These are phyloP conservation scores for Penicillium brevicompactum DNA, from an alignment of 2,329 filamentous ascomycete species.

Conservation along the genomic window DNA sequence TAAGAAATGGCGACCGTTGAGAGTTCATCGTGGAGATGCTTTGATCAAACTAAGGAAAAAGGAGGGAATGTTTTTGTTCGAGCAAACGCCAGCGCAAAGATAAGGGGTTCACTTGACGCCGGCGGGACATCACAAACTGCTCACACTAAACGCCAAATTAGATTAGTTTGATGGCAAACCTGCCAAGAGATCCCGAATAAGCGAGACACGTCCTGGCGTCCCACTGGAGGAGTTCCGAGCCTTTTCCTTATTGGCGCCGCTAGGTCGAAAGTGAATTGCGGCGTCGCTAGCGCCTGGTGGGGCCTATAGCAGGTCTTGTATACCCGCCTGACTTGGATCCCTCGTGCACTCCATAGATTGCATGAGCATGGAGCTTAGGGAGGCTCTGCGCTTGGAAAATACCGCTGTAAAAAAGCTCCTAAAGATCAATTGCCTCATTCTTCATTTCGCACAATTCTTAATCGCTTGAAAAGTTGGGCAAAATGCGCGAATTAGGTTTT, in stretches of 20 bases:
- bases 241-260: background rate
- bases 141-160: background rate
- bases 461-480: background rate
- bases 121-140: background rate
- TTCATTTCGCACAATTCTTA: background rate
- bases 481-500: background rate
- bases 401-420: background rate
- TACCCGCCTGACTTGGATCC: background rate
- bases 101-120: background rate
- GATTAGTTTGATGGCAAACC: background rate
- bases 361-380: background rate
- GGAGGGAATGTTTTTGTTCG: background rate
- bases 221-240: background rate
- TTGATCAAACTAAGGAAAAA: background rate
- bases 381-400: background rate
- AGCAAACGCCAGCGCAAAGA: background rate
- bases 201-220: background rate
- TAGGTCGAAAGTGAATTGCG: background rate
- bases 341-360: background rate
- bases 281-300: background rate
- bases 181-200: background rate
- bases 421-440: background rate
- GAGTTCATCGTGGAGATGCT: background rate
- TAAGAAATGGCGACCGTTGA: background rate
- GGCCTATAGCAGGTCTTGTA: background rate